phyloP scores from a whole-genome alignment of 305 asterid species.

The Fraxinus greggii region DNA sequence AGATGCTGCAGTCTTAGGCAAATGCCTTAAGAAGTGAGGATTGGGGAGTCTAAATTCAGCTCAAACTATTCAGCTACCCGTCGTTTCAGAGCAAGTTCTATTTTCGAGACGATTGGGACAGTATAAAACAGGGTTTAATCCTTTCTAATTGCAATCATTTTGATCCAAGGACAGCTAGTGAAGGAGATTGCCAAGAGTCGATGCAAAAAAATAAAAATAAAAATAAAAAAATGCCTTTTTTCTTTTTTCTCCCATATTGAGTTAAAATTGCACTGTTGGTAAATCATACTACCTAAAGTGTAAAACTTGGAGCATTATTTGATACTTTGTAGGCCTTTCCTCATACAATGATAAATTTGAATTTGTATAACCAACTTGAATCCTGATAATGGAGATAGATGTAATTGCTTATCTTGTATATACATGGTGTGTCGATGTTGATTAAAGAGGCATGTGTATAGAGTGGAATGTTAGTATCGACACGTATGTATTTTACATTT shows the following conservation, averaged over 20 bases:
- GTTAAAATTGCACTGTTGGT: no score
- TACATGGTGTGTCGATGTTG: no score
- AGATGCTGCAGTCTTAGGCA: constrained; percentile 81
- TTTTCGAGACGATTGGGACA: constrained; percentile 58
- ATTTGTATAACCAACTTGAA: no score
- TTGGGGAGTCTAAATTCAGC: constrained; percentile 43
- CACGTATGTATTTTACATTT: background rate
- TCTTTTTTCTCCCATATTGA: constrained; percentile 33
- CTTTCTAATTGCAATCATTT: constrained; percentile 37
- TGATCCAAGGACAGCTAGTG: constrained; percentile 45
- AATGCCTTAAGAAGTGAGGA: constrained; percentile 63
- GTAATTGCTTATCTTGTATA: no score
- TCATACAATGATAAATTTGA: no score
- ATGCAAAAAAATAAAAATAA: constrained; percentile 36
- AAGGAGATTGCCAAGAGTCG: constrained; percentile 47
- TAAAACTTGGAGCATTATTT: no score
- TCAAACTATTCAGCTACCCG: constrained; percentile 50
- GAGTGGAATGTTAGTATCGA: no score
- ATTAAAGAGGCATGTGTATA: no score
- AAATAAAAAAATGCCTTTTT: constrained; percentile 51
- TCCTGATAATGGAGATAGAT: no score
- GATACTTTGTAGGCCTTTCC: no score
- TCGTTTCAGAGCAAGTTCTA: constrained; percentile 50
- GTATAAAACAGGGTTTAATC: constrained; percentile 60
- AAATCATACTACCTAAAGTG: no score